Evolutionary conservation across 495 filamentous ascomycete genomes (phyloP).

Genomic region (Aspergillus diversus): DNA sequence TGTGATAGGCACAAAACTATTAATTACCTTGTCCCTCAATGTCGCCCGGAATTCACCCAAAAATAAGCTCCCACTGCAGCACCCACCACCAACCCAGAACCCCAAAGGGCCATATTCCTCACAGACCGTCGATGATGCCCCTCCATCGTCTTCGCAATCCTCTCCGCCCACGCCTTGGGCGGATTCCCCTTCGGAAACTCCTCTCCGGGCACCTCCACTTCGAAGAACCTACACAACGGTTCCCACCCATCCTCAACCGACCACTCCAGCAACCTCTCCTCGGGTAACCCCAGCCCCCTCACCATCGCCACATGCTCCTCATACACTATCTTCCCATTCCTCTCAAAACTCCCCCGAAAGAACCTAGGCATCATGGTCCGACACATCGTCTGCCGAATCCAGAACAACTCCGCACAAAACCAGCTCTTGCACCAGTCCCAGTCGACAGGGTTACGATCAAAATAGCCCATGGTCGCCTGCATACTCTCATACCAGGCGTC

Average conservation of each 20-base stretch:
- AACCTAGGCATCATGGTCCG: constrained; percentile 14
- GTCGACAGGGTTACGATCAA: constrained; percentile 15
- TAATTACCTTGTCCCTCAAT: no score
- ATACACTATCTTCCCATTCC: constrained; percentile 14
- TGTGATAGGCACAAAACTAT: no score
- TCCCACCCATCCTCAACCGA: constrained; percentile 51
- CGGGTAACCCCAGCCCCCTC: constrained; percentile 23
- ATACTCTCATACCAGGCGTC: constrained; percentile 44
- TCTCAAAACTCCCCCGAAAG: constrained; percentile 19
- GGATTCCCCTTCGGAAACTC: constrained; percentile 15
- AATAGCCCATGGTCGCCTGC: constrained; percentile 20
- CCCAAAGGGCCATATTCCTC: constrained; percentile 22
- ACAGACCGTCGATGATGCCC: constrained; percentile 19
- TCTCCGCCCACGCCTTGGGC: constrained; percentile 26
- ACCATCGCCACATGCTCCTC: constrained; percentile 19
- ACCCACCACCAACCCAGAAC: background rate
- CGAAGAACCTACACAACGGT: constrained; percentile 38
- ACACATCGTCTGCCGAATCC: constrained; percentile 14
- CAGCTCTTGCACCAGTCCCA: constrained; percentile 16
- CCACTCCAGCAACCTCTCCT: constrained; percentile 42
- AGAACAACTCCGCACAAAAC: constrained; percentile 21
- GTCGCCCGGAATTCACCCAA: no score
- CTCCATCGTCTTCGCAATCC: constrained; percentile 24
- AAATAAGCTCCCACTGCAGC: no score
- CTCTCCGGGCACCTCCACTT: constrained; percentile 1